These are phyloP conservation scores for Echinosophora koreensis DNA, from an alignment of 306 rosid species.

Conservation along the genomic window DNA sequence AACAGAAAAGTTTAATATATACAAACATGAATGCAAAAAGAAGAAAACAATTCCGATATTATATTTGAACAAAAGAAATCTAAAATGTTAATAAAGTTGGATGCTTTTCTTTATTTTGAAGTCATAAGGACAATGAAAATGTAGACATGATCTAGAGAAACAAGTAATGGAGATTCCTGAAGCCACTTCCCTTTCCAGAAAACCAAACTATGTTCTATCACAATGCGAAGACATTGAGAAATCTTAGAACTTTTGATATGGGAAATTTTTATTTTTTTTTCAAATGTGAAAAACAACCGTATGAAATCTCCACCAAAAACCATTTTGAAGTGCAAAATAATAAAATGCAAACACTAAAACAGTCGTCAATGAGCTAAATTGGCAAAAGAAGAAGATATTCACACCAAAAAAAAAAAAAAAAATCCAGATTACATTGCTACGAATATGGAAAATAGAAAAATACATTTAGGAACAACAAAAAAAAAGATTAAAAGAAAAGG, in stretches of 20 bases:
- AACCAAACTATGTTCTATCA: constrained; percentile 14
- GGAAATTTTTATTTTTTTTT: constrained; percentile 27
- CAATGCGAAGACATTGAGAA: constrained; percentile 25
- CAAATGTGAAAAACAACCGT: background rate
- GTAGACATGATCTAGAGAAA: constrained; percentile 39
- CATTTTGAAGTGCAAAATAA: constrained; percentile 23
- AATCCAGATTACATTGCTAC: background rate
- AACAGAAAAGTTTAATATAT: constrained; percentile 33
- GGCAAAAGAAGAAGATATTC: constrained; percentile 16
- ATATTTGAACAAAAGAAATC: constrained; percentile 1
- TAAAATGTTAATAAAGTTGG: constrained; percentile 38
- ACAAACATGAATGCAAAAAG: background rate
- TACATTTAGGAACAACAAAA: background rate
- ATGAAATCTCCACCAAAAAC: background rate
- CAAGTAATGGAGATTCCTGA: constrained; percentile 59
- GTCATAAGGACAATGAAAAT: constrained; percentile 50
- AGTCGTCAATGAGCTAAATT: constrained; percentile 20
- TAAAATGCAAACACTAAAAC: background rate
- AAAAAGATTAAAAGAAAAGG: no score
- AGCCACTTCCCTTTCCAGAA: constrained; percentile 43
- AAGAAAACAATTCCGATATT: background rate
- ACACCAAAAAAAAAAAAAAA: background rate
- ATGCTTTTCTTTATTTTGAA: constrained; percentile 74
- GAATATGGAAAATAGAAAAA: background rate
- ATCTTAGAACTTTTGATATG: constrained; percentile 43